Percentiles rank a stretch among this genome's conserved stretches.
phyloP scores from a whole-genome alignment of 441 rosid species.

The Euphorbia corollata region DNA sequence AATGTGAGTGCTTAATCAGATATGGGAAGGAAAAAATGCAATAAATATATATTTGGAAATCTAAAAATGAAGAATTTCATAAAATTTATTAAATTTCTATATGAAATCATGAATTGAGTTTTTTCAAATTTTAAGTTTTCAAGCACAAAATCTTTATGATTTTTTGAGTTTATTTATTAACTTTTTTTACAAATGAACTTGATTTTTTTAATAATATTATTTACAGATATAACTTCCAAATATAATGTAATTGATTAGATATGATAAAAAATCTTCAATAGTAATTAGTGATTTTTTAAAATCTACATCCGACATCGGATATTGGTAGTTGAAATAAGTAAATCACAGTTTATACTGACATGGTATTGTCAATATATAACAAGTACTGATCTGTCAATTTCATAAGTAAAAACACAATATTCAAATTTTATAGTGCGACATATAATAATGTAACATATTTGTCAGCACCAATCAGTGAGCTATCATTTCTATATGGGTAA shows the following conservation, averaged over 20 bases:
- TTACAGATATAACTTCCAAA: conserved; percentile 13
- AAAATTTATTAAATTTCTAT: no score
- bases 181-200: conserved; percentile 3
- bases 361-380: background rate
- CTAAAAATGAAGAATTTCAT: no score
- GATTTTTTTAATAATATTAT: background rate
- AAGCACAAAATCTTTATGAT: background rate
- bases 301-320: background rate
- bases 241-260: background rate
- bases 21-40: no score
- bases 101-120: background rate
- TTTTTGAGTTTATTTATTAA: conserved; percentile 7
- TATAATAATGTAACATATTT: no score
- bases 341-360: no score
- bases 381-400: background rate
- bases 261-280: background rate
- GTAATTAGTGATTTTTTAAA: background rate
- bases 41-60: no score
- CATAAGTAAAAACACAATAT: no score
- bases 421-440: no score
- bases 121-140: background rate
- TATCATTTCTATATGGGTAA: no score
- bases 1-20: no score
- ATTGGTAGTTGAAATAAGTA: background rate
- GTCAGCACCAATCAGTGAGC: no score